These are phyloP conservation scores for Rhodomyrtus psidioides DNA, from an alignment of 441 rosid genomes.

Conservation along the genomic window DNA sequence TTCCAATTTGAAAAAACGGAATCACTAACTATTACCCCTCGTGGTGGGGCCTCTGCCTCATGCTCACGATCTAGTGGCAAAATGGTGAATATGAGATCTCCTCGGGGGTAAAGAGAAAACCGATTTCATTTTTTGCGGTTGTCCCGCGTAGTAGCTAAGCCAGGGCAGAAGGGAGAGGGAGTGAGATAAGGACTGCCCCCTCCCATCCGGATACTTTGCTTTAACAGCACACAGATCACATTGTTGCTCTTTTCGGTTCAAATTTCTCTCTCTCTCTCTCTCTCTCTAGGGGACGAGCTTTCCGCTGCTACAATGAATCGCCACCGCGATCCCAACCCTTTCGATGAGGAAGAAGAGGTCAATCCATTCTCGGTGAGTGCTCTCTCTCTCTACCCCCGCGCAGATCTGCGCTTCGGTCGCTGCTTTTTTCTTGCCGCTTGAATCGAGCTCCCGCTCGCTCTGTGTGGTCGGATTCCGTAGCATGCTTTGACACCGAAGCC, in stretches of 20 bases:
- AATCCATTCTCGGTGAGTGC: slow-evolving; percentile 89
- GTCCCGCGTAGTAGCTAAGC: slow-evolving; percentile 25
- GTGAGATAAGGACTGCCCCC: background rate
- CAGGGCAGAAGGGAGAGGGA: background rate
- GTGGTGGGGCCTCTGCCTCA: background rate
- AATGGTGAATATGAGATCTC: background rate
- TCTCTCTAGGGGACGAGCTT: slow-evolving; percentile 14
- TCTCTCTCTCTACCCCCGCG: background rate
- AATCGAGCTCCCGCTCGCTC: background rate
- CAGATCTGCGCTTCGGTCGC: background rate
- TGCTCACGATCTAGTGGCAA: background rate
- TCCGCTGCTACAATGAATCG: slow-evolving; percentile 56
- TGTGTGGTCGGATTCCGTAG: background rate
- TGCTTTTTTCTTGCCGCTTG: background rate
- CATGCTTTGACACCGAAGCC: background rate
- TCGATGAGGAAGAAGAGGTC: slow-evolving; percentile 81
- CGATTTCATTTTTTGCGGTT: background rate
- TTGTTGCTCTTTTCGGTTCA: background rate
- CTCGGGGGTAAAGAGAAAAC: background rate
- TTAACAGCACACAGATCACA: background rate
- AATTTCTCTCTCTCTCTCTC: background rate
- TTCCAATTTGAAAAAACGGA: background rate
- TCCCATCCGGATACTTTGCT: background rate
- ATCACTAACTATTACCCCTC: background rate
- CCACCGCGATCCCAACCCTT: slow-evolving; percentile 80